phyloP scores from a whole-genome alignment of 305 asterid genomes.

The Striga hermonthica region DNA sequence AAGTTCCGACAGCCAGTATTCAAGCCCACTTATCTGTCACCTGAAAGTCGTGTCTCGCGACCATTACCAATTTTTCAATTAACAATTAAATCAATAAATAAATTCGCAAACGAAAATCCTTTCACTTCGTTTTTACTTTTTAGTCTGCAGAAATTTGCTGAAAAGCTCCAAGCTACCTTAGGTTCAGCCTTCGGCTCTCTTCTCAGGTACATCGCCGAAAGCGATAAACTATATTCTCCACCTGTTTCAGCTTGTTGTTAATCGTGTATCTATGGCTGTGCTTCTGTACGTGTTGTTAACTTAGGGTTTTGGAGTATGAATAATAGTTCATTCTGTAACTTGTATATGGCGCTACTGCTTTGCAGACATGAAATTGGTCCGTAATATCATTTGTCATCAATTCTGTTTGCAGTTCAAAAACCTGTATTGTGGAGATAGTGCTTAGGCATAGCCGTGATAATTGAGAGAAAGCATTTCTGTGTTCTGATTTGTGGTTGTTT shows the following conservation, averaged over 20 bases:
- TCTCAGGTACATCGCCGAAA: not conserved
- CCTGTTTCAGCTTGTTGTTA: no score
- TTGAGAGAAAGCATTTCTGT: not conserved
- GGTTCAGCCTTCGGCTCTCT: constrained; percentile 5
- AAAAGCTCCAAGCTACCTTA: not conserved
- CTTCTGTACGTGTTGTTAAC: not conserved
- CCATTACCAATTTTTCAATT: not conserved
- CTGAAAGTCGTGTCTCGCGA: not conserved
- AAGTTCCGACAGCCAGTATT: not conserved
- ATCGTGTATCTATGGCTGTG: no score
- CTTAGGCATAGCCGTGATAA: not conserved
- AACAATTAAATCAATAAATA: constrained; percentile 10
- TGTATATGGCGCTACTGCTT: constrained; percentile 17
- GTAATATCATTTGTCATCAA: not conserved
- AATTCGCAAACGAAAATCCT: no score
- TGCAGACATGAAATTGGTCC: constrained; percentile 1
- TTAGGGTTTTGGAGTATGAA: constrained; percentile 31
- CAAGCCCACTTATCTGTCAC: constrained; percentile 9
- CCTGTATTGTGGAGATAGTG: not conserved
- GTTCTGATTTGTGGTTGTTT: constrained; percentile 16
- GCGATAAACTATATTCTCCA: no score
- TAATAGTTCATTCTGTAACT: constrained; percentile 5
- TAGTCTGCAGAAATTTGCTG: constrained; percentile 7
- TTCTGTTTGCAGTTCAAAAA: not conserved
- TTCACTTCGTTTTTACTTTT: not conserved